Conservation (phyloP, 768 basidiomycete genomes). For the Symmetrospora coprosmae region DNA sequence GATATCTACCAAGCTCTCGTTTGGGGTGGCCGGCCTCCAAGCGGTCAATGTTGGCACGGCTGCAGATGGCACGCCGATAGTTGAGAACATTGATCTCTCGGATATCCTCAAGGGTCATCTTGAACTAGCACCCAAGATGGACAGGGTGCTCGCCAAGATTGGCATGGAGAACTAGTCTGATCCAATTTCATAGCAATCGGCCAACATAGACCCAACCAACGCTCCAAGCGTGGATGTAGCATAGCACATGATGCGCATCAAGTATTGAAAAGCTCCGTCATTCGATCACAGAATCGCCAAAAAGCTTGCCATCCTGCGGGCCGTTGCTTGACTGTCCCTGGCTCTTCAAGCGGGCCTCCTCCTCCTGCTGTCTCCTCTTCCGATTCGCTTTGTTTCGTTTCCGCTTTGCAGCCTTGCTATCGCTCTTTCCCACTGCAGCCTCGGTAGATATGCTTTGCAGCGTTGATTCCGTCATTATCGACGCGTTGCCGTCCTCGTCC, state of each 20-base stretch:
- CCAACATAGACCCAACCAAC: background rate
- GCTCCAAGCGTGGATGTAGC: background rate
- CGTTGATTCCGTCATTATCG: background rate
- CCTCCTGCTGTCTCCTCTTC: background rate
- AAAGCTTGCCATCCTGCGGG: slow-evolving; percentile 3
- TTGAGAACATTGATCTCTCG: slow-evolving; percentile 19
- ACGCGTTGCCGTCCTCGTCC: slow-evolving; percentile 5
- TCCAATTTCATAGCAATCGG: background rate
- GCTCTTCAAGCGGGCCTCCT: background rate
- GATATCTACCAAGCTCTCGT: slow-evolving; percentile 19
- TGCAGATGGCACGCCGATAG: background rate
- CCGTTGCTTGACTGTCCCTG: too few species aligned
- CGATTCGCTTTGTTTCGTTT: slow-evolving; percentile 1
- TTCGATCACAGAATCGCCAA: slow-evolving; percentile 9
- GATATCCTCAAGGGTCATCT: slow-evolving; percentile 23
- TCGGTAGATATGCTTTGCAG: background rate
- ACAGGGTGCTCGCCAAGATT: slow-evolving; percentile 11
- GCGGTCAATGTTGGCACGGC: slow-evolving; percentile 2
- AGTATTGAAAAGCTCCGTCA: background rate
- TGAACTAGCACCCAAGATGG: slow-evolving; percentile 16
- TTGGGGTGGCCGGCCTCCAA: slow-evolving; percentile 24
- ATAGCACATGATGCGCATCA: background rate
- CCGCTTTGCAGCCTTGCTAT: background rate
- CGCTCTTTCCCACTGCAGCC: background rate
- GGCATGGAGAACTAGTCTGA: slow-evolving; percentile 3